phyloP scores from a whole-genome alignment of 164 flowering plant genomes.

The Annona squamosa region DNA sequence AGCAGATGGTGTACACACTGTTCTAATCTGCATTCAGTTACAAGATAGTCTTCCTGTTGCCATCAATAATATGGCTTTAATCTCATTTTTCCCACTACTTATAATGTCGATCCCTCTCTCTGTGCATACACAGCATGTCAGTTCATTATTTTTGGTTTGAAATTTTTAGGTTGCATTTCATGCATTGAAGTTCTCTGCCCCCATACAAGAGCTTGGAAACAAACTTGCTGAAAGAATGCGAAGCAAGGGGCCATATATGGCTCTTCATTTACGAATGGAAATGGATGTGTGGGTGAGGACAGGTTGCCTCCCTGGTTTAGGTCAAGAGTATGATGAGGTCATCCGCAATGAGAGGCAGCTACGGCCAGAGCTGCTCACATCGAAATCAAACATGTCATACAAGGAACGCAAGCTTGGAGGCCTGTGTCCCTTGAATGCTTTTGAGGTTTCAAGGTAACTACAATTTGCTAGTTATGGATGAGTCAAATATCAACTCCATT shows the following conservation, averaged over 20 bases:
- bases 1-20: no score
- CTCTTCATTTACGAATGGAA: slow-evolving; percentile 93
- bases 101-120: neutral
- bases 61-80: no score
- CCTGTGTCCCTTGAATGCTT: slow-evolving; percentile 86
- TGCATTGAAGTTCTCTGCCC: slow-evolving; percentile 76
- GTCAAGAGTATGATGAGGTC: slow-evolving; percentile 62
- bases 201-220: slow-evolving; percentile 67
- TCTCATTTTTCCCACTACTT: no score
- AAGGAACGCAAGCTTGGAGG: slow-evolving; percentile 91
- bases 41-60: no score
- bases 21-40: no score
- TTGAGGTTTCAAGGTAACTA: slow-evolving; percentile 73
- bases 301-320: slow-evolving; percentile 91
- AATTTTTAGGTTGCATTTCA: slow-evolving; percentile 75
- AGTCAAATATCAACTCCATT: neutral
- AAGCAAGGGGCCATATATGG: slow-evolving; percentile 81
- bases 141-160: neutral
- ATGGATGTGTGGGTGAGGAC: slow-evolving; percentile 99
- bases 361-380: slow-evolving; percentile 83
- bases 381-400: slow-evolving; percentile 77
- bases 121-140: neutral
- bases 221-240: slow-evolving; percentile 78
- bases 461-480: neutral
- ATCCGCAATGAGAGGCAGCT: slow-evolving; percentile 57